phyloP scores from a whole-genome alignment of 2,329 filamentous ascomycete species.

The Mycogone perniciosa region DNA sequence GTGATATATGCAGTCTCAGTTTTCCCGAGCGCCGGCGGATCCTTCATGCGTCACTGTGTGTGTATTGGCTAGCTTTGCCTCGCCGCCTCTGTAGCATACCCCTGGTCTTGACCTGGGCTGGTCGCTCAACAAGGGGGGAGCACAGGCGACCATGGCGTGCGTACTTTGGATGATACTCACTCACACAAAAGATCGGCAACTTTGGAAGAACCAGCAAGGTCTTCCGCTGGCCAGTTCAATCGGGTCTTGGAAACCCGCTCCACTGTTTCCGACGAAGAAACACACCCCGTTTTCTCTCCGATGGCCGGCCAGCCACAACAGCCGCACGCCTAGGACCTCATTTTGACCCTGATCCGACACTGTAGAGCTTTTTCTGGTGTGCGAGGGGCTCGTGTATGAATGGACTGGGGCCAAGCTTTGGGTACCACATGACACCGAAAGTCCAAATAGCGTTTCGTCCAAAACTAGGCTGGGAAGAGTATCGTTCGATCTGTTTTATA shows the following conservation, averaged over 20 bases:
- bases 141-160: constrained; percentile 12
- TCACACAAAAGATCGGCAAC: constrained; percentile 10
- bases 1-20: constrained; percentile 10
- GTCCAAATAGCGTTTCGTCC: constrained; percentile 10
- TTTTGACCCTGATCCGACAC: constrained; percentile 20
- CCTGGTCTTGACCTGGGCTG: constrained; percentile 16
- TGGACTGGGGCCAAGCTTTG: constrained; percentile 26
- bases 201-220: neutral
- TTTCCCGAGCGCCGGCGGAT: constrained; percentile 6
- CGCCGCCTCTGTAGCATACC: constrained; percentile 14
- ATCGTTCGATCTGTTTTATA: constrained; percentile 12
- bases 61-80: constrained; percentile 14
- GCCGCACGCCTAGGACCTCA: constrained; percentile 20
- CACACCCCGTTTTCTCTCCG: constrained; percentile 7
- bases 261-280: constrained; percentile 8
- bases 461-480: constrained; percentile 9
- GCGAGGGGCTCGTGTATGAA: constrained; percentile 23
- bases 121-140: constrained; percentile 15
- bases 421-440: constrained; percentile 26
- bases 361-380: constrained; percentile 20
- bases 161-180: constrained; percentile 7
- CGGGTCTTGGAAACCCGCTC: constrained; percentile 1
- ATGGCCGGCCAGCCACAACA: constrained; percentile 14
- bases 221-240: constrained; percentile 8
- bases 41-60: constrained; percentile 12